Evolutionary conservation across 140 eudicot species (phyloP).

Genomic region (Stevia rebaudiana): DNA sequence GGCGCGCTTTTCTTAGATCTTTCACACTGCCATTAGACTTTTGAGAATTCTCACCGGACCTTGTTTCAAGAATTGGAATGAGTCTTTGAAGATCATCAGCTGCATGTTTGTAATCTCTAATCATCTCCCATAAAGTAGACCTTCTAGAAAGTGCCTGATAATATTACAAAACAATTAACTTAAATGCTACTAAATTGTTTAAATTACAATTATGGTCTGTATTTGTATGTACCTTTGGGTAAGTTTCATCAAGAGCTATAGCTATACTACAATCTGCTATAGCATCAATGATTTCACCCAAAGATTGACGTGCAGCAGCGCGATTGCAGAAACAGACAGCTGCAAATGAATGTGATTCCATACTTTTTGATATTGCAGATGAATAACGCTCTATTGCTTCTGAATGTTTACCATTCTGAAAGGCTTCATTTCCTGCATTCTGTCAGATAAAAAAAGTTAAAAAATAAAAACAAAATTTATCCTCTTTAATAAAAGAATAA

Average conservation of each 20-base stretch:
- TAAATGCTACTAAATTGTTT: neutral
- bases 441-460: conserved; percentile 11
- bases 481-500: too few relatives aligned
- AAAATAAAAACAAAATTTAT: too few relatives aligned
- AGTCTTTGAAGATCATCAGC: conserved; percentile 58
- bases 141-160: conserved; percentile 85
- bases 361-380: conserved; percentile 66
- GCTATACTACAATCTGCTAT: conserved; percentile 95
- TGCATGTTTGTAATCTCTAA: conserved; percentile 88
- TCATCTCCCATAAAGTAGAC: conserved; percentile 86
- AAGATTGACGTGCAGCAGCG: conserved; percentile 93
- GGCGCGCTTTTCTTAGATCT: conserved; percentile 60
- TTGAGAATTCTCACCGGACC: conserved; percentile 35
- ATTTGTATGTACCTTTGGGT: conserved; percentile 60
- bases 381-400: conserved; percentile 92
- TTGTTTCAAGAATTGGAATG: conserved; percentile 52
- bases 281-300: conserved; percentile 76
- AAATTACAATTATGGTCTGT: neutral
- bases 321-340: conserved; percentile 95
- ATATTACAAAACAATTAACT: conserved; percentile 13
- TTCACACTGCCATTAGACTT: conserved; percentile 52
- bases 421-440: conserved; percentile 92
- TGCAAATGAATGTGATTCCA: conserved; percentile 78
- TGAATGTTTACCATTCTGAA: conserved; percentile 54
- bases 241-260: conserved; percentile 72